These are phyloP conservation scores for Microcyclospora tardicrescens DNA, from an alignment of 2,329 filamentous ascomycete genomes.

Conservation along the genomic window DNA sequence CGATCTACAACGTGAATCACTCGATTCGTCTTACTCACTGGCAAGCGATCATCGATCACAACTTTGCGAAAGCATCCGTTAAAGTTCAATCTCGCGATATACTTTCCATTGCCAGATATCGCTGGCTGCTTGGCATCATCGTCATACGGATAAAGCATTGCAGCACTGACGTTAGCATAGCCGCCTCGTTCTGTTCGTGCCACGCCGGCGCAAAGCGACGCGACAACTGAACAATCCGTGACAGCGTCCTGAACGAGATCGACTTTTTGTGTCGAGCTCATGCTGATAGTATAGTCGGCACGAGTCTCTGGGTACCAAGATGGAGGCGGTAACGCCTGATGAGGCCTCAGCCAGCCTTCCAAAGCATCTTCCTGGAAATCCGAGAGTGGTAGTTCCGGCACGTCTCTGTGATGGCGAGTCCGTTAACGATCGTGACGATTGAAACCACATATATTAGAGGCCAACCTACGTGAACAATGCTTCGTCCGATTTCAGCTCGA, in stretches of 20 bases:
- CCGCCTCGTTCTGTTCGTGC: conserved; percentile 53
- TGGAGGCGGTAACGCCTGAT: conserved; percentile 47
- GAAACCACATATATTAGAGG: conserved; percentile 1
- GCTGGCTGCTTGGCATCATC: conserved; percentile 42
- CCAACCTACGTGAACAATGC: conserved; percentile 49
- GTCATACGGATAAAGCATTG: conserved; percentile 66
- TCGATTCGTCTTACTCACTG: conserved; percentile 59
- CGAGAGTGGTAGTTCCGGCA: conserved; percentile 61
- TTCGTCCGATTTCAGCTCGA: conserved; percentile 40
- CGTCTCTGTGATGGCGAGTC: conserved; percentile 30
- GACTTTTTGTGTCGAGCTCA: conserved; percentile 46
- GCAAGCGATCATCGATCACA: conserved; percentile 76
- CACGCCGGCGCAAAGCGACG: conserved; percentile 75
- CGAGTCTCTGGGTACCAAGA: conserved; percentile 23
- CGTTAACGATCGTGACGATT: conserved; percentile 14
- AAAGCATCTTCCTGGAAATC: conserved; percentile 62
- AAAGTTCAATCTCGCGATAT: conserved; percentile 85
- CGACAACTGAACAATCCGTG: conserved; percentile 93
- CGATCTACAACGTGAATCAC: conserved; percentile 80
- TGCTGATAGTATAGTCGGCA: conserved; percentile 33
- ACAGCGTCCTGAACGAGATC: conserved; percentile 93
- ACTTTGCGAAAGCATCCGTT: conserved; percentile 87
- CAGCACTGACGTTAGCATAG: conserved; percentile 57
- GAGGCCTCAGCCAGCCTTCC: conserved; percentile 67
- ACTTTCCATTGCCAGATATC: conserved; percentile 70